phyloP scores from a whole-genome alignment of 176 grass and related monocot genomes.

The Cenchrus americanus region DNA sequence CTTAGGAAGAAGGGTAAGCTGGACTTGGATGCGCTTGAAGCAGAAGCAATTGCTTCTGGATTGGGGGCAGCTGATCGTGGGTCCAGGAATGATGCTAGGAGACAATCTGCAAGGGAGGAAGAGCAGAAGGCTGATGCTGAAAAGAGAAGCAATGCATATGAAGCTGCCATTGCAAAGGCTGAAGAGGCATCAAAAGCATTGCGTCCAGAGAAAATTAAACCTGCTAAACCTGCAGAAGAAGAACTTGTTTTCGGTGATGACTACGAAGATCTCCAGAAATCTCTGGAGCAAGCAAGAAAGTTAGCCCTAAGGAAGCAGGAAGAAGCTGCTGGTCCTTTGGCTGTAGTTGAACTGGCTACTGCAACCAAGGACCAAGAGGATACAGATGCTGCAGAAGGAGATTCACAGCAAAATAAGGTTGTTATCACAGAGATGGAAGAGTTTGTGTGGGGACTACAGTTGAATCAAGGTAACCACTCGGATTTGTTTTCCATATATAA shows the following conservation, averaged over 20 bases:
- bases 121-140: conserved; percentile 82
- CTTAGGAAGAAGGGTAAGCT: conserved; percentile 93
- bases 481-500: conserved; percentile 1
- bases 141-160: conserved; percentile 70
- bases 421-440: conserved; percentile 93
- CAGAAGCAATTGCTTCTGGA: conserved; percentile 82
- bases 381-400: conserved; percentile 45
- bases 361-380: conserved; percentile 62
- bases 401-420: conserved; percentile 67
- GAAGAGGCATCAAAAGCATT: conserved; percentile 79
- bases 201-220: conserved; percentile 59
- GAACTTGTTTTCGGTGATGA: conserved; percentile 86
- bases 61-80: conserved; percentile 80
- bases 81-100: conserved; percentile 70
- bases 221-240: conserved; percentile 49
- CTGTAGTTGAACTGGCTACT: conserved; percentile 59
- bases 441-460: conserved; percentile 81
- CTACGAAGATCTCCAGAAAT: conserved; percentile 89
- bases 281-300: conserved; percentile 89
- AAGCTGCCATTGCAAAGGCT: conserved; percentile 77
- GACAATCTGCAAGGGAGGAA: conserved; percentile 64
- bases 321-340: conserved; percentile 55
- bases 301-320: conserved; percentile 70
- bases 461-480: conserved; percentile 76
- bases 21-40: conserved; percentile 86